Evolutionary conservation across 441 rosid species (phyloP), one percentile per base, ranked within the genome.

Genomic region (Macaranga tanarius): DNA sequence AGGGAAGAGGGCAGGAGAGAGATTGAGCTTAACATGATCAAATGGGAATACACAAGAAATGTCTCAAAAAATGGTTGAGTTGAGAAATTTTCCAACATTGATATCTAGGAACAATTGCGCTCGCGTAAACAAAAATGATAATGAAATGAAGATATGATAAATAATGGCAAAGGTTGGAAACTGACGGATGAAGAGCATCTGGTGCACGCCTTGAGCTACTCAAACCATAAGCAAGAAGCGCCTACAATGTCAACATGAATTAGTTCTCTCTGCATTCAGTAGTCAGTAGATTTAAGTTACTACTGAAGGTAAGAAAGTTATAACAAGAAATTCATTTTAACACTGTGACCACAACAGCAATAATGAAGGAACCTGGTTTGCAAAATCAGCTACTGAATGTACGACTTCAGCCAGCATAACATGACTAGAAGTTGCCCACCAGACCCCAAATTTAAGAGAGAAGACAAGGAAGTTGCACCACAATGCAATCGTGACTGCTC

Each of bases 131-230:
- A 23, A 40, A 50, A 72, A 23, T 20, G 1, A 20, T 64, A 75
- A 34, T 15, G 51, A 38, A 26, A 28, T n/a, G 20, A n/a, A 50
- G 16, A 42, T 5, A 23, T 40, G 38, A 54, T 22, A 40, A 28
- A 69, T 57, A 26, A 72, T 47, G 51, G 69, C 2, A 51, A 73
- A 47, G 54, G 45, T 17, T 7, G 31, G 47, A 17, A 72, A 82
- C 97, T 85, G 82, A 95, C 99, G 97, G 99, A 80, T 95, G 99
- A 77, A 93, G 76, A 72, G 97, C 98, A 87, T 95, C 99, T 11
- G 98, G 99, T 59, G 97, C 99, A 69, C 98, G 99, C 79, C 97
- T 90, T 79, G 99, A 95, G 86, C 99, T 95, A 79, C 88, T 85
- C 81, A 95, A 82, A 67, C 99, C 99, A 85, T 93, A 95, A 84